Percentiles rank a stretch among this genome's conserved stretches.
Conservation (phyloP, 2,329 filamentous ascomycete species). For the Ophiostoma montium region DNA sequence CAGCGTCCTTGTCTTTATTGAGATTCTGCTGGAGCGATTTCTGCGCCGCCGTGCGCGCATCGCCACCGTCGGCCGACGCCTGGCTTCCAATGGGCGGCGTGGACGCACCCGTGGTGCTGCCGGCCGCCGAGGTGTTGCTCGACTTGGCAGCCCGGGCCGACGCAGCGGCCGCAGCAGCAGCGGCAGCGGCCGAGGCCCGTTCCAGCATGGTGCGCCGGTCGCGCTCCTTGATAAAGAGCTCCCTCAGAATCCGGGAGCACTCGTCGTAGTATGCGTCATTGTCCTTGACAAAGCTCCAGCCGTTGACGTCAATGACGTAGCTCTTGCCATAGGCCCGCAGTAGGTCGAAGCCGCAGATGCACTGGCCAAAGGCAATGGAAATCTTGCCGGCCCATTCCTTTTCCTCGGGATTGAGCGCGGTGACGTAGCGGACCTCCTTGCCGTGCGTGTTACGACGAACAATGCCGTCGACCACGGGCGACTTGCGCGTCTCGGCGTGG, state of each 20-base stretch:
- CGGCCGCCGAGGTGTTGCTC: slow-evolving; percentile 10
- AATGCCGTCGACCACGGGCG: slow-evolving; percentile 88
- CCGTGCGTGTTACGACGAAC: slow-evolving; percentile 94
- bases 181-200: slow-evolving; percentile 7
- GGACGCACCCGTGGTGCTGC: slow-evolving; percentile 12
- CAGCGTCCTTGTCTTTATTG: slow-evolving; percentile 18
- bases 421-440: slow-evolving; percentile 93
- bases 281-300: slow-evolving; percentile 99
- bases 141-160: slow-evolving; percentile 15
- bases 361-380: slow-evolving; percentile 79
- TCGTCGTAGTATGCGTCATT: slow-evolving; percentile 98
- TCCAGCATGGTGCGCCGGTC: slow-evolving; percentile 26
- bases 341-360: slow-evolving; percentile 91
- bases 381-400: slow-evolving; percentile 80
- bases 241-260: slow-evolving; percentile 69
- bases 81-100: slow-evolving; percentile 15
- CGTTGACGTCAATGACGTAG: slow-evolving; percentile 97
- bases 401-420: slow-evolving; percentile 66
- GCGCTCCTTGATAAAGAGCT: slow-evolving; percentile 76
- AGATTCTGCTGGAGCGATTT: slow-evolving; percentile 9
- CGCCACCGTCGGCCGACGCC: slow-evolving; percentile 1
- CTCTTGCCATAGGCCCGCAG: slow-evolving; percentile 78
- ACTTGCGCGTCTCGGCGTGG: slow-evolving; percentile 94
- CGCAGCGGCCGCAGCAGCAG: slow-evolving; percentile 15
- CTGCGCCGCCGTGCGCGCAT: slow-evolving; percentile 11